Percentiles rank a stretch among this genome's conserved stretches.
phyloP scores from a whole-genome alignment of 306 rosid species.

The Pyrus betulifolia region DNA sequence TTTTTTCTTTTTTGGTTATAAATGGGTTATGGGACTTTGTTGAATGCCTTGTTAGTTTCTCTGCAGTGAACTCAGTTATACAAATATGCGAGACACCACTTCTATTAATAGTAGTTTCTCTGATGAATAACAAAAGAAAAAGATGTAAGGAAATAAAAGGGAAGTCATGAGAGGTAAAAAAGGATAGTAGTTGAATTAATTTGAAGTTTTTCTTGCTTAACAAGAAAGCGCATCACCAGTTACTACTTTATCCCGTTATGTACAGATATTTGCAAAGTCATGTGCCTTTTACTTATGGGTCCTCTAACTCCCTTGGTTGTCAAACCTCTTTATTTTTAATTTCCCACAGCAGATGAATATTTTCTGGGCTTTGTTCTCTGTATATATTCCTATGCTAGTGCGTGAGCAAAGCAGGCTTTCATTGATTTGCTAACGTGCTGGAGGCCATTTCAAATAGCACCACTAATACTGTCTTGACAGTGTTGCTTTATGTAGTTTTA shows the following conservation, averaged over 20 bases:
- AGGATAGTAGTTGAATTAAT: too few species aligned
- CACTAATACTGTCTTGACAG: not conserved
- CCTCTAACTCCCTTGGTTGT: not conserved
- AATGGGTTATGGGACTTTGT: not conserved
- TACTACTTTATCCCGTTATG: not conserved
- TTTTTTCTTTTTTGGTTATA: not conserved
- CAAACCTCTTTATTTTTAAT: not conserved
- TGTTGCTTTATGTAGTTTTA: not conserved
- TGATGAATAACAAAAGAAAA: too few species aligned
- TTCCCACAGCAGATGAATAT: not conserved
- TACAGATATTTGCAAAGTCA: not conserved
- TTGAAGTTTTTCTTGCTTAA: too few species aligned
- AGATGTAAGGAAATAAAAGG: too few species aligned
- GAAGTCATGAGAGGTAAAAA: too few species aligned
- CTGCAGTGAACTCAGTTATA: not conserved
- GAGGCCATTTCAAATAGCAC: too few species aligned
- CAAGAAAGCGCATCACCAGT: not conserved
- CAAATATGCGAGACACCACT: not conserved
- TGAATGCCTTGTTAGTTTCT: not conserved
- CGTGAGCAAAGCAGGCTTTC: not conserved
- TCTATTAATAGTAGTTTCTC: not conserved
- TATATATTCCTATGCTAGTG: not conserved
- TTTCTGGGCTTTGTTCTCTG: not conserved
- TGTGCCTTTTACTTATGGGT: not conserved
- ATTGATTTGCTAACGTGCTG: not conserved